Conservation (phyloP, 2,329 filamentous ascomycete genomes). For the Malbranchea cinnamomea region DNA sequence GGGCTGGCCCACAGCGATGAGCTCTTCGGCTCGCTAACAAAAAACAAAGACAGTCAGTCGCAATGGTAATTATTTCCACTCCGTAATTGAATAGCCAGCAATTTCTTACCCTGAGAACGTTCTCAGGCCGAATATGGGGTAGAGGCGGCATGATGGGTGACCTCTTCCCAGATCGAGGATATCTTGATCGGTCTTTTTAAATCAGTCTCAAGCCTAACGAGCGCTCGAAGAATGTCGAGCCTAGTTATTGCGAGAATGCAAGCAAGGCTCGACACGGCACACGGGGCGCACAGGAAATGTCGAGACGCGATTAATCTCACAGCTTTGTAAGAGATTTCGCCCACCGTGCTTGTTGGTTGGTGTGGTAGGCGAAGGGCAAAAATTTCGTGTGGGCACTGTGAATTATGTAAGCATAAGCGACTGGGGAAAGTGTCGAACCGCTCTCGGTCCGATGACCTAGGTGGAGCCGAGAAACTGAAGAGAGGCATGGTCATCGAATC, state of each 20-base stretch:
- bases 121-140: conserved; percentile 95
- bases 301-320: no score
- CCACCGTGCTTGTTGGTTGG: no score
- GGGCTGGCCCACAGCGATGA: conserved; percentile 92
- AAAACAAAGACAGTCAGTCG: conserved; percentile 10
- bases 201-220: conserved; percentile 1
- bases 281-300: no score
- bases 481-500: no score
- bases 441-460: no score
- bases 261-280: conserved; percentile 3
- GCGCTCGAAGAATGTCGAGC: neutral
- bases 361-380: conserved; percentile 11
- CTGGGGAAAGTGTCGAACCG: no score
- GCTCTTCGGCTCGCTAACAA: conserved; percentile 72
- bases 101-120: conserved; percentile 66
- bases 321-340: no score
- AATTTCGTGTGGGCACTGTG: conserved; percentile 10
- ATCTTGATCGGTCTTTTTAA: neutral
- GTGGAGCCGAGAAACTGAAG: no score
- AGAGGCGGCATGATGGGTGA: conserved; percentile 68
- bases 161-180: conserved; percentile 15
- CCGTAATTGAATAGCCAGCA: conserved; percentile 4
- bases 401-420: no score
- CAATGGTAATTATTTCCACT: no score
- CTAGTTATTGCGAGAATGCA: neutral